These are phyloP conservation scores for Monosporascus sp. DNA, from an alignment of 2,329 filamentous ascomycete species.

Conservation along the genomic window DNA sequence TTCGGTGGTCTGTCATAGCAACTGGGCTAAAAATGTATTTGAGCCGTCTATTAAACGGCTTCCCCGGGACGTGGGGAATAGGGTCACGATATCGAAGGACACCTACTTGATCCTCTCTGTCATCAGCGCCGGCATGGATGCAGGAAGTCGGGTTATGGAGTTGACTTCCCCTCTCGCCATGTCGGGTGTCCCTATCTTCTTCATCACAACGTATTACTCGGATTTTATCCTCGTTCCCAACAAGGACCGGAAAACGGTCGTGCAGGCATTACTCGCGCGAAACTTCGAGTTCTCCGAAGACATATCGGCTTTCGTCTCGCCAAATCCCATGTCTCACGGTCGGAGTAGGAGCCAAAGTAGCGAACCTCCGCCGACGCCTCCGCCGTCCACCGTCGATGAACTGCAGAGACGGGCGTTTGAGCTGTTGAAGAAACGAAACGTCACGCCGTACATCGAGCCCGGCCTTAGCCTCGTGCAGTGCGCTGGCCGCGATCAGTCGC, in stretches of 20 bases:
- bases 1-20: slow-evolving; percentile 80
- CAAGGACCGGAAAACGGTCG: slow-evolving; percentile 68
- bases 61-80: slow-evolving; percentile 43
- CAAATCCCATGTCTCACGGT: slow-evolving; percentile 31
- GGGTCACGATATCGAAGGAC: slow-evolving; percentile 72
- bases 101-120: slow-evolving; percentile 87
- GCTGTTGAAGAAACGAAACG: slow-evolving; percentile 71
- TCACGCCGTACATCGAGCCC: slow-evolving; percentile 66
- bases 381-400: slow-evolving; percentile 71
- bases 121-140: slow-evolving; percentile 83
- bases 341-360: slow-evolving; percentile 27
- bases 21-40: slow-evolving; percentile 71
- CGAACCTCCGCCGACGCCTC: slow-evolving; percentile 62
- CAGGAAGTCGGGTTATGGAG: slow-evolving; percentile 85
- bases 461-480: slow-evolving; percentile 74
- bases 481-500: slow-evolving; percentile 56
- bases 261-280: slow-evolving; percentile 67
- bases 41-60: slow-evolving; percentile 63
- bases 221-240: slow-evolving; percentile 91
- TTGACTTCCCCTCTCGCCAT: slow-evolving; percentile 85
- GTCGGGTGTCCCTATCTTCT: slow-evolving; percentile 93
- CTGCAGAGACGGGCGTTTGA: slow-evolving; percentile 79
- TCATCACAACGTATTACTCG: slow-evolving; percentile 96
- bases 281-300: slow-evolving; percentile 81
- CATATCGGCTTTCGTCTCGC: slow-evolving; percentile 62